Base-by-base conservation (phyloP, 2,329 filamentous ascomycete genomes). In the Aureobasidium sp. region DNA sequence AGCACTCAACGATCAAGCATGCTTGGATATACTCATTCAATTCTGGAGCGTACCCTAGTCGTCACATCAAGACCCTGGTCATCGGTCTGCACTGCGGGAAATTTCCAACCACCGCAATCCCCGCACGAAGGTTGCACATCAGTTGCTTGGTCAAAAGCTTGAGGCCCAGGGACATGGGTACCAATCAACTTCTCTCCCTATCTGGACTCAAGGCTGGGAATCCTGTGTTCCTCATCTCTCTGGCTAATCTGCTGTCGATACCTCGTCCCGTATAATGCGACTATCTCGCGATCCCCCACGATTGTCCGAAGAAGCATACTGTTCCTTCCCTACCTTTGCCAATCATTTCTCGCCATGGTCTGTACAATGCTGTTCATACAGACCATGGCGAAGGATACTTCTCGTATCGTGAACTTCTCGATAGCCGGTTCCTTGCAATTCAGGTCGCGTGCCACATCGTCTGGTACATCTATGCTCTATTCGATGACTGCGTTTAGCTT, bases 81-180 rank as follows among this genome's bases (percentile, higher is more conserved):
- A 7, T 27, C 29, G 9, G n/a, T 25, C 53, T 44, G 25, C 39
- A 2, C 52, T 29, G 27, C 27, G 53, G 53, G 20, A 11, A 12
- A 15, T 44, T 45, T 41, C 6, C n/a, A 11, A 57, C 41, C 53
- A 57, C 36, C 45, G 20, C 5, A 17, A 36, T 11, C 29, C 29
- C 53, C 53, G 53, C 41, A 36, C 27, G 4, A 41, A 42, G 27
- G 39, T 57, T 44, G 25, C 52, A 44, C 52, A 56, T 44, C 52
- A 20, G 14, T 44, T 34, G 53, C 53, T 57, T 57, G 29, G 29
- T 14, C 29, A 22, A 36, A 57, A 57, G 53, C 53, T 45, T 57
- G 6, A 12, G 14, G 11, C 25, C 27, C 25, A 57, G n/a, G 9
- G 53, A 45, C 41, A 44, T 42, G 52, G 36, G 22, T 55, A 11